Evolutionary conservation across 2,329 filamentous ascomycete genomes (phyloP).

Genomic region (Metarhizium brunneum): DNA sequence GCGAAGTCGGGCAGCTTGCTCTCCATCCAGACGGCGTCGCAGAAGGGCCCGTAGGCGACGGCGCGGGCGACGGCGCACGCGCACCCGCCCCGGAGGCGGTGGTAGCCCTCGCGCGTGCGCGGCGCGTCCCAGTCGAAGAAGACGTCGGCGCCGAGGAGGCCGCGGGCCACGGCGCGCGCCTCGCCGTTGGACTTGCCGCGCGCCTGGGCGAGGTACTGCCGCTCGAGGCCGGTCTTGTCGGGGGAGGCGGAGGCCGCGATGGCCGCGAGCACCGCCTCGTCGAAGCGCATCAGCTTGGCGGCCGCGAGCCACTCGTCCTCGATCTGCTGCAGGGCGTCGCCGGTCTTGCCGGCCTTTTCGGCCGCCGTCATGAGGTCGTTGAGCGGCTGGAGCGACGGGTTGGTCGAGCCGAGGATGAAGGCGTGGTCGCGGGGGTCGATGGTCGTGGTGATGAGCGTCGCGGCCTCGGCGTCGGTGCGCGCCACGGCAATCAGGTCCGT

Average conservation of each 20-base stretch:
- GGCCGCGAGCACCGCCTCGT: slow-evolving; percentile 76
- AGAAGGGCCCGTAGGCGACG: slow-evolving; percentile 84
- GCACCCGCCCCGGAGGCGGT: slow-evolving; percentile 84
- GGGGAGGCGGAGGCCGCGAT: slow-evolving; percentile 59
- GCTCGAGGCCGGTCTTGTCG: slow-evolving; percentile 60
- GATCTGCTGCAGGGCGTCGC: slow-evolving; percentile 74
- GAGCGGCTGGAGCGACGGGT: slow-evolving; percentile 72
- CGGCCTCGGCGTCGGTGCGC: slow-evolving; percentile 93
- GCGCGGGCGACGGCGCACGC: slow-evolving; percentile 87
- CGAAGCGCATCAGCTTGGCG: slow-evolving; percentile 78
- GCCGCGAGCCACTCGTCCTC: slow-evolving; percentile 80
- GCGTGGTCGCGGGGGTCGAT: slow-evolving; percentile 93
- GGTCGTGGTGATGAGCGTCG: slow-evolving; percentile 91
- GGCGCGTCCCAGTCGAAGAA: slow-evolving; percentile 95
- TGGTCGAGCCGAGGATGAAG: slow-evolving; percentile 87
- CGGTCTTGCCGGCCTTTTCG: slow-evolving; percentile 71
- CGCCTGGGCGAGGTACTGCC: slow-evolving; percentile 55
- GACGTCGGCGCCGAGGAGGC: slow-evolving; percentile 69
- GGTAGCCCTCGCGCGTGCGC: slow-evolving; percentile 89
- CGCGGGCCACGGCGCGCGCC: slow-evolving; percentile 68
- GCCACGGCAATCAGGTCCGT: slow-evolving; percentile 84
- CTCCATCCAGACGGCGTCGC: slow-evolving; percentile 99
- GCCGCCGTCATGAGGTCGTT: slow-evolving; percentile 86
- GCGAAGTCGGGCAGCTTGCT: slow-evolving; percentile 87
- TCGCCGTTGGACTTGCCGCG: slow-evolving; percentile 83